Base-by-base conservation (phyloP, 1,139 yeast species). In the Hemisphaericaspora lyxosophila region DNA sequence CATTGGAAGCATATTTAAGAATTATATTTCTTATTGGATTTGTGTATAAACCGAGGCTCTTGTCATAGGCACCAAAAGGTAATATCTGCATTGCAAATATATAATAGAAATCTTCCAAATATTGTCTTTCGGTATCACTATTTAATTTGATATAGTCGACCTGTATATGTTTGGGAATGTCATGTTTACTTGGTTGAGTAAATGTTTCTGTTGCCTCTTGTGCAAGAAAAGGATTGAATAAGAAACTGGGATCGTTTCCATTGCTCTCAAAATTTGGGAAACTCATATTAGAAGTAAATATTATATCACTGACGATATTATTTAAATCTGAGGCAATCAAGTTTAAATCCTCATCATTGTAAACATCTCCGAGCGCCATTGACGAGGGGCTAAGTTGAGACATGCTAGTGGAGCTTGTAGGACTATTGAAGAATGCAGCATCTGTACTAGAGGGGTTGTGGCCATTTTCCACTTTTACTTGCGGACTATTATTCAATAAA, bases 11-110 rank as follows among this genome's bases (percentile, higher is more conserved):
- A 53, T 77, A 74, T 16, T 73, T 67, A 27, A 82, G 54, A 7
- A 82, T 55, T 3, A 81, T 70, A 47, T 81, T 85, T 37, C 86
- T 58, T 1, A 78, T 68, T 0, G 88, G 86, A 46, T 81, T 80
- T 35, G 56, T 50, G 44, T 60, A 57, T 7, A 44, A 18, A 9
- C 47, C 43, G 1, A 46, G 40, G 1, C 34, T 35, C 0, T 62
- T 62, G 39, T 64, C 67, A 33, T 64, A 64, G 12, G 80, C 78
- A 17, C 70, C 66, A 49, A 80, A 77, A 3, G 89, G 88, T 20
- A 80, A 68, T 16, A 80, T 67, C 2, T 78, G 63, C 35, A 62
- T 64, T 25, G 81, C 64, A 50, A 80, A 81, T 29, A 74, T 79
- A 45, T 70, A 50, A 48, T 74, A 79, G 49, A 80, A 82, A 18